Percentiles rank a stretch among this genome's conserved stretches.
These are phyloP conservation scores for Aureobasidium pullulans DNA, from an alignment of 2,329 filamentous ascomycete species.

Conservation along the genomic window DNA sequence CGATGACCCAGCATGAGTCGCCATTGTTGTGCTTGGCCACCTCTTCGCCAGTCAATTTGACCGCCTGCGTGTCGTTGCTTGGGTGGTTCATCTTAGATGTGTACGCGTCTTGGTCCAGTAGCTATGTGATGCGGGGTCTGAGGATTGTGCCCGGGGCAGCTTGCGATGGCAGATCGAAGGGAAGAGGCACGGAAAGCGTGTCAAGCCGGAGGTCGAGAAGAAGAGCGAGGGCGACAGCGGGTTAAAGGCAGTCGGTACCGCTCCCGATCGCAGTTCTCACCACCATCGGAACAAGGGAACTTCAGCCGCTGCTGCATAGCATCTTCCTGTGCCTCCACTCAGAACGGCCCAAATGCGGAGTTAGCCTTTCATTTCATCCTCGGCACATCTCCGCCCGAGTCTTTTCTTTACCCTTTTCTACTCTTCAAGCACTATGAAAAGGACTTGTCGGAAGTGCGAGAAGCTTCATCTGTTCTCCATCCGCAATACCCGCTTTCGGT, in stretches of 20 bases:
- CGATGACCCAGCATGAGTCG: slow-evolving; percentile 86
- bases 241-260: not conserved
- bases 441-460: too few relatives aligned
- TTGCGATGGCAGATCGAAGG: not conserved
- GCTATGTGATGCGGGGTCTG: not conserved
- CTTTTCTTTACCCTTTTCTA: not conserved
- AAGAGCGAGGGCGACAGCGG: not conserved
- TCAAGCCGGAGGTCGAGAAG: not conserved
- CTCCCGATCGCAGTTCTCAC: slow-evolving; percentile 6
- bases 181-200: not conserved
- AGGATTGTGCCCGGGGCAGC: not conserved
- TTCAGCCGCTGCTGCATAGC: not conserved
- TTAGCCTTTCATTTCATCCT: slow-evolving; percentile 5
- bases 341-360: slow-evolving; percentile 5
- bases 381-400: not conserved
- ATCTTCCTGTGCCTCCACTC: not conserved
- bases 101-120: not conserved
- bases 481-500: too few relatives aligned
- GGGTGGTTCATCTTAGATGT: slow-evolving; percentile 31
- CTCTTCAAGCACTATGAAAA: too few relatives aligned
- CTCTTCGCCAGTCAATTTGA: slow-evolving; percentile 44
- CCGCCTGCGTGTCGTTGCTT: slow-evolving; percentile 33
- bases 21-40: slow-evolving; percentile 69
- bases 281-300: slow-evolving; percentile 3
- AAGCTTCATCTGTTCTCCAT: too few relatives aligned